Base-by-base conservation (phyloP, 106 monocot genomes). In the Allium cepa region DNA sequence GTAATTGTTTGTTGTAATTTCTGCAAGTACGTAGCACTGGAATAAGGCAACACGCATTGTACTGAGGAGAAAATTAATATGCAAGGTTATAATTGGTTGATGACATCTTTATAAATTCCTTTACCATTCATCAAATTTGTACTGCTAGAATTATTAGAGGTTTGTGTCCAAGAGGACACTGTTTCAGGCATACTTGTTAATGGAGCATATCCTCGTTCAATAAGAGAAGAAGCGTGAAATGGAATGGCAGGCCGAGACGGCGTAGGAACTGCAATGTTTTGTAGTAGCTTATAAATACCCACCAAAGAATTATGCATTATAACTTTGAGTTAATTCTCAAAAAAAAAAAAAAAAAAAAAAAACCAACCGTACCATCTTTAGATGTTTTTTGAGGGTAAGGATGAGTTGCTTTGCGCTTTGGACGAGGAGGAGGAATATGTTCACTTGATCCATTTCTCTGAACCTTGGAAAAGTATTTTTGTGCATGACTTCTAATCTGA, bases 401-500 rank as follows among this genome's bases (percentile, higher is more conserved):
- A 82, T 92, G 91, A 26, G 88, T 75, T 62, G 96, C 96, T 79
- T 96, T 96, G 60, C 96, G 72, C 77, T 96, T 96, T 8, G 96
- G 96, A 28, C 96, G 75, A 80, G 96, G 96, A 52, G 96, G 96
- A 59, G 96, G 96, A 16, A 96, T 86, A 83, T 96, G 96, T 68
- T 96, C 91, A 66, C 86, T 81, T 76, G 84, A 79, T 10, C 95
- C 95, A 75, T 74, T 92, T 72, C 91, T 96, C 73, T 96, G 91
- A 69, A 96, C 84, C 78, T 96, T 96, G 67, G 88, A 48, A 74
- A 91, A 96, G 67, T 96, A 96, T 70, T 96, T 96, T 69, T 96
- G 96, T 68, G 96, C 96, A 88, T 96, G 96, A 60, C 96, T 96
- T 56, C 96, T 83, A 78, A 96, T 96, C 96, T 96, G 82, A 17